phyloP scores from a whole-genome alignment of 352 stramenopile species.

The Halophytophthora batemanensis region DNA sequence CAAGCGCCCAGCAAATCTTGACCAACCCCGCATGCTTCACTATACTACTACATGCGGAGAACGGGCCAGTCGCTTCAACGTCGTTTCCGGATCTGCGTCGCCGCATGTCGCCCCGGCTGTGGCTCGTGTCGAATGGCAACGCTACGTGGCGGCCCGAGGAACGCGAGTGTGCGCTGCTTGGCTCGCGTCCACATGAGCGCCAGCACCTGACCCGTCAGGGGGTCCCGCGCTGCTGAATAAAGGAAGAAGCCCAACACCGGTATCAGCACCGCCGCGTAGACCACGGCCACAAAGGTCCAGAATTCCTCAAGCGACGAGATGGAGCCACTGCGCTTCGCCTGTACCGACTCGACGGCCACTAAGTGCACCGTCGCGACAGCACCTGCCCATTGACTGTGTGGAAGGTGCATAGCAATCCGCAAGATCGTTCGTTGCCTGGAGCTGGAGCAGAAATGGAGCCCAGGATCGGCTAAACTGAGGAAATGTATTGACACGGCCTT shows the following conservation, averaged over 20 bases:
- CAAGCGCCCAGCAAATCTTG: too few species aligned
- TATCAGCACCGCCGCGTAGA: conserved; percentile 22
- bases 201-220: conserved; percentile 15
- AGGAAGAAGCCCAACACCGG: conserved; percentile 19
- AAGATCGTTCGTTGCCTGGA: too few species aligned
- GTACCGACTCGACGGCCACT: background rate
- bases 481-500: background rate
- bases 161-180: conserved; percentile 20
- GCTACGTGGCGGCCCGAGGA: conserved; percentile 17
- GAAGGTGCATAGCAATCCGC: too few species aligned
- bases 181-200: conserved; percentile 6
- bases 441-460: background rate
- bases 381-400: too few species aligned
- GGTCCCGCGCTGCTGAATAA: conserved; percentile 13
- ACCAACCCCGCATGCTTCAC: too few species aligned
- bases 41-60: too few species aligned
- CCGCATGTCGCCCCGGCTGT: background rate
- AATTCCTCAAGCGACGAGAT: conserved; percentile 22
- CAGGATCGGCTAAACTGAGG: background rate
- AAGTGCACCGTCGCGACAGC: conserved; percentile 4
- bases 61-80: too few species aligned
- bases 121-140: conserved; percentile 15
- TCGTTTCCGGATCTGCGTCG: conserved; percentile 12
- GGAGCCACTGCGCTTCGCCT: conserved; percentile 15
- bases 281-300: conserved; percentile 17